Percentiles rank a stretch among this genome's conserved stretches.
These are phyloP conservation scores for Camellia granthamiana DNA, from an alignment of 148 eudicot species.

Conservation along the genomic window DNA sequence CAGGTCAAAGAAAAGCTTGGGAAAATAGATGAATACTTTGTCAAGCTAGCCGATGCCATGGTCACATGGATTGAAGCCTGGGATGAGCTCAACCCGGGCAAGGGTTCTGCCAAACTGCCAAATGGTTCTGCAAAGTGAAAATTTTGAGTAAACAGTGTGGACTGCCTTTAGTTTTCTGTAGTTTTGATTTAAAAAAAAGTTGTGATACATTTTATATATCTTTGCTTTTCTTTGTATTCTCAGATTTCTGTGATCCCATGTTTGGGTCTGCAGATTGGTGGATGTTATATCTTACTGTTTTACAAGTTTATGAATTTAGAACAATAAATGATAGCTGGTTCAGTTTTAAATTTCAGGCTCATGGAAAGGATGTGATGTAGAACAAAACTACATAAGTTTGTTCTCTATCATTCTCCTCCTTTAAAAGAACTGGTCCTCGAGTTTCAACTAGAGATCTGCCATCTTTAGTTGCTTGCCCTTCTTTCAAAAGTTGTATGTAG, in stretches of 20 bases:
- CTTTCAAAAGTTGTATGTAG: too few species aligned
- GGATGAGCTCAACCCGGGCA: constrained; percentile 54
- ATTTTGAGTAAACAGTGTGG: background rate
- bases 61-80: constrained; percentile 65
- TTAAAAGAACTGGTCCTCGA: too few species aligned
- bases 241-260: constrained; percentile 2
- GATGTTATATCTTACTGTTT: background rate
- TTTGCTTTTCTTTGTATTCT: background rate
- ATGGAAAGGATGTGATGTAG: too few species aligned
- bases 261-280: constrained; percentile 4
- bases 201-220: background rate
- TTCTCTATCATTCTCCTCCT: too few species aligned
- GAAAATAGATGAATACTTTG: constrained; percentile 50
- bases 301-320: constrained; percentile 1
- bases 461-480: too few species aligned
- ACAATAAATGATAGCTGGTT: constrained; percentile 4
- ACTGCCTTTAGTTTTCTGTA: constrained; percentile 15
- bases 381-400: too few species aligned
- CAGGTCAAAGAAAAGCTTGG: constrained; percentile 60
- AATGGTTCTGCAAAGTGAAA: constrained; percentile 20
- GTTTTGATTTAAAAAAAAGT: background rate
- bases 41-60: constrained; percentile 65
- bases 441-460: too few species aligned
- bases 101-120: constrained; percentile 2
- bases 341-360: background rate